Conservation (phyloP, 2,329 filamentous ascomycete genomes). For the Ceratocystis variospora region DNA sequence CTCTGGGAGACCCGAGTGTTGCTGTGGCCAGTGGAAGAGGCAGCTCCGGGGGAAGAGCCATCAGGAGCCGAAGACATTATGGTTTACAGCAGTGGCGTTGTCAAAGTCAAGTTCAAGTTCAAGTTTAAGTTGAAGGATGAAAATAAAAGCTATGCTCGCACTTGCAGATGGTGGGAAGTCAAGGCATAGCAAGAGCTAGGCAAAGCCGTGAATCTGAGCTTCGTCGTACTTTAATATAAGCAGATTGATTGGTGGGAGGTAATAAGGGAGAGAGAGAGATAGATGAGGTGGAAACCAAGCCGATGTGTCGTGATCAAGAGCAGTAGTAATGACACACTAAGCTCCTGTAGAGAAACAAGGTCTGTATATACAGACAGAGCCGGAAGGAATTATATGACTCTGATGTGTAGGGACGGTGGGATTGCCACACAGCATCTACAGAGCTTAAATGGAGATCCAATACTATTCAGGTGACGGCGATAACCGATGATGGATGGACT, state of each 20-base stretch:
- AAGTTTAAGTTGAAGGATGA: neutral
- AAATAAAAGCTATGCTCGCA: neutral
- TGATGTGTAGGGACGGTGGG: neutral
- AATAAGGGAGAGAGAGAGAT: neutral
- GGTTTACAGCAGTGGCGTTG: neutral
- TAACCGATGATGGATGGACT: neutral
- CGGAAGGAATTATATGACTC: neutral
- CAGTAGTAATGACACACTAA: neutral
- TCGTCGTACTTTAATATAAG: neutral
- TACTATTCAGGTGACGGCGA: neutral
- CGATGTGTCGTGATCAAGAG: neutral
- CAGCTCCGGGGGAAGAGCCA: neutral
- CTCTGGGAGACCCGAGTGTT: constrained; percentile 16
- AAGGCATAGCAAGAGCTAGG: neutral
- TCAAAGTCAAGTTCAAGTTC: neutral
- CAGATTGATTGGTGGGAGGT: neutral
- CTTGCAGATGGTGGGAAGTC: neutral
- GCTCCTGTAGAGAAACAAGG: neutral
- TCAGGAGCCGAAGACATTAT: neutral
- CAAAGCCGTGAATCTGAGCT: neutral
- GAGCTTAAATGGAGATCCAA: neutral
- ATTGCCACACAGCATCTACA: neutral
- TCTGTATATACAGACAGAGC: neutral
- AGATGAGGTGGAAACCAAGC: neutral
- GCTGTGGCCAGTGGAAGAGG: neutral